Evolutionary conservation across 108 stramenopile genomes (phyloP), one percentile per base, ranked within the genome.

Genomic region (Pseudonitzschia delicatissima): DNA sequence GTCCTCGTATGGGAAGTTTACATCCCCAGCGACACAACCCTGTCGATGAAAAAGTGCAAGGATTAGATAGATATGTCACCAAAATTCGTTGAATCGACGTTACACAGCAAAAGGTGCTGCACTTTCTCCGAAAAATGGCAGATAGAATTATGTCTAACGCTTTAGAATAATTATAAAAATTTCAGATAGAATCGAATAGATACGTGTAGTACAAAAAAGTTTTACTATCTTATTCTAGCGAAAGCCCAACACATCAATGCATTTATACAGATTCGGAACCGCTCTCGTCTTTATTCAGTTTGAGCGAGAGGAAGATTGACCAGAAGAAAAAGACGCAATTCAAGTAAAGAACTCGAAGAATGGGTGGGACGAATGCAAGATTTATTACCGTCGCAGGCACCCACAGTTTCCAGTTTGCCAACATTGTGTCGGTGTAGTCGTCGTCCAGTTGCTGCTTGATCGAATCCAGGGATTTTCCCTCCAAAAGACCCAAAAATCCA

Each of bases 321-420:
- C 96, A 96, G 62, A 92, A 93, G 83, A 96, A 96, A 64, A 96
- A 96, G 3, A 96, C 93, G 8, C 80, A 73, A 71, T 97, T 97
- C 57, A 95, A 50, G 71, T 93, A 97, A 11, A 97, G 72, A 6
- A 97, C 96, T 36, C 96, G 79, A 12, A 94, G 75, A 35, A 84
- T 77, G 3, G 94, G 94, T 29, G 92, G 93, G 45, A 85, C 86
- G 69, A 97, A 97, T 12, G 90, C 96, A 57, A 97, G 76, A 51
- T 97, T 97, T 39, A 97, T 77, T 20, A 77, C 81, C 0, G 96
- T 92, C 1, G 96, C 96, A 3, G 94, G 94, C 2, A 96, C 76
- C 79, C 88, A 94, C 4, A 96, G 53, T 40, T 77, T 76, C 74
- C 96, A 97, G 72, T 95, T 97, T 9, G 93, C 91, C 42, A 94